phyloP scores from a whole-genome alignment of 2,329 filamentous ascomycete species.

The Fusarium sp. region DNA sequence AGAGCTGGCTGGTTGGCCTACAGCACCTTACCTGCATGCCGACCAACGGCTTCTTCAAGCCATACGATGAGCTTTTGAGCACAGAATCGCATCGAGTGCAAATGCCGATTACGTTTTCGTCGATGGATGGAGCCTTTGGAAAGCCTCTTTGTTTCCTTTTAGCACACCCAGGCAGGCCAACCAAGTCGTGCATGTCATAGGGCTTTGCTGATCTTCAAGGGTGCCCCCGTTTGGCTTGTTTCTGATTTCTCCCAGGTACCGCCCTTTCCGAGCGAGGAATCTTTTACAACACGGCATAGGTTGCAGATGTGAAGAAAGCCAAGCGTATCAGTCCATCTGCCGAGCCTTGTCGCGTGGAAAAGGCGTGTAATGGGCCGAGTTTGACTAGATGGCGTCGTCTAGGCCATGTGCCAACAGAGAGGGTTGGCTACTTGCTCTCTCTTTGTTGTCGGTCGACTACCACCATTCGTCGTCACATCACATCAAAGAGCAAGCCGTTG shows the following conservation, averaged over 20 bases:
- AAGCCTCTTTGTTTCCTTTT: not conserved
- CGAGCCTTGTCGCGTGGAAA: not conserved
- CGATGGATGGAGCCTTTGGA: not conserved
- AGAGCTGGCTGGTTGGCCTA: not conserved
- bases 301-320: not conserved
- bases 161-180: not conserved
- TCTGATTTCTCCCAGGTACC: not conserved
- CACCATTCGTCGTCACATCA: not conserved
- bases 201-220: constrained; percentile 5
- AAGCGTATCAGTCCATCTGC: not conserved
- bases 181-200: not conserved
- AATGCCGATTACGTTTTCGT: not conserved
- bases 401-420: not conserved
- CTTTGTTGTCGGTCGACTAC: not conserved
- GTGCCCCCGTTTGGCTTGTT: not conserved
- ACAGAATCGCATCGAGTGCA: not conserved
- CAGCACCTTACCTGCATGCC: not conserved
- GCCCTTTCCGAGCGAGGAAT: not conserved
- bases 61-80: not conserved
- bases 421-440: not conserved
- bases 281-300: not conserved
- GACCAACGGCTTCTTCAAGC: not conserved
- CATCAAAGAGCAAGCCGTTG: not conserved
- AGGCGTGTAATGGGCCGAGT: not conserved
- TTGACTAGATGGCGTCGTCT: not conserved